A percentile compares a stretch with the other conserved stretches of the same genome.
phyloP scores from a whole-genome alignment of 2,329 filamentous ascomycete genomes.

The Aspergillus flavus region DNA sequence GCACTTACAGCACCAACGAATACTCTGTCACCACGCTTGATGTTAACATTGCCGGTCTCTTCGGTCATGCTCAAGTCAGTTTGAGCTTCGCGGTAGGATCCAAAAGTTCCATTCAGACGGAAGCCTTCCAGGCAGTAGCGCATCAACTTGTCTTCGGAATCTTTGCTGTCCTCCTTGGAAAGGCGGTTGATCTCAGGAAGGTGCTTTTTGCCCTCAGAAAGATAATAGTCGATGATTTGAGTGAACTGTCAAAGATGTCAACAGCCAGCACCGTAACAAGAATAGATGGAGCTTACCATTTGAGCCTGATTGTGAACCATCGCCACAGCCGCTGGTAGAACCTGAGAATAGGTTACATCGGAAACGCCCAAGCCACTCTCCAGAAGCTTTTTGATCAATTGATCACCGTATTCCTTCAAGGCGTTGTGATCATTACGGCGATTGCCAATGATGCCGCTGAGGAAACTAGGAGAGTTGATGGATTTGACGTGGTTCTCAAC shows the following conservation, averaged over 20 bases:
- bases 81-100: constrained; percentile 61
- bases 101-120: constrained; percentile 66
- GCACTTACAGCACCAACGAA: constrained; percentile 63
- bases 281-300: constrained; percentile 52
- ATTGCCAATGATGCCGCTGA: constrained; percentile 54
- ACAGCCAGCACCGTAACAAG: constrained; percentile 12
- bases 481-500: constrained; percentile 69
- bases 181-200: constrained; percentile 63
- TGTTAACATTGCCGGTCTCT: constrained; percentile 49
- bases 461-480: constrained; percentile 57
- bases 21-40: constrained; percentile 62
- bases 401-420: constrained; percentile 65
- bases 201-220: constrained; percentile 60
- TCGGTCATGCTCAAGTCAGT: constrained; percentile 55
- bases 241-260: constrained; percentile 57
- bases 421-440: constrained; percentile 56
- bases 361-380: constrained; percentile 64
- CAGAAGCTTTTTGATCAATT: constrained; percentile 66
- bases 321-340: constrained; percentile 67
- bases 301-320: constrained; percentile 73
- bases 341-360: constrained; percentile 71
- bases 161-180: constrained; percentile 57
- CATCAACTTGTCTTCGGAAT: constrained; percentile 65
- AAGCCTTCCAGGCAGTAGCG: constrained; percentile 74
- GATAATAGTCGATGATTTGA: constrained; percentile 72